Conservation (phyloP, 768 basidiomycete species). For the Postia placenta region DNA sequence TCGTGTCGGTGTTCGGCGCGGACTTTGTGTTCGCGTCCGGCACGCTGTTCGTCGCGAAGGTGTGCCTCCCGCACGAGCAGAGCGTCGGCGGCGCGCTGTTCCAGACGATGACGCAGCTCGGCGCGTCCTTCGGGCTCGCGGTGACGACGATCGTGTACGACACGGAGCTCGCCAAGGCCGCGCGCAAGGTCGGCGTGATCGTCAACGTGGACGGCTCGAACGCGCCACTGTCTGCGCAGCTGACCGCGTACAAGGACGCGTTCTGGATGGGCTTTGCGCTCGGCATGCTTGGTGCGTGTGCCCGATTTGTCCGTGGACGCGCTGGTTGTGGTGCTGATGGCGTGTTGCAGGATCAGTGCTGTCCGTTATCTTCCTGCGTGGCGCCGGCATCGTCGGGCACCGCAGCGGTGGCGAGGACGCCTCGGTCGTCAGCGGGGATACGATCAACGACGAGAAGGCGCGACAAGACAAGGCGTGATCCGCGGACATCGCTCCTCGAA, state of each 20-base stretch:
- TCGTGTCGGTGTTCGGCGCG: constrained; percentile 63
- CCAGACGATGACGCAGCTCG: constrained; percentile 77
- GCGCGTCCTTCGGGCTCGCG: constrained; percentile 64
- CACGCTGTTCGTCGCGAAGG: constrained; percentile 68
- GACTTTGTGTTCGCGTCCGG: constrained; percentile 75
- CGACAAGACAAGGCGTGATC: not conserved
- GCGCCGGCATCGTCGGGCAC: constrained; percentile 37
- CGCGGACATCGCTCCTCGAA: not conserved
- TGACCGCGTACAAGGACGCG: constrained; percentile 55
- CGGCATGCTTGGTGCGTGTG: constrained; percentile 44
- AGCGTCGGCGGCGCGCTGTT: constrained; percentile 71
- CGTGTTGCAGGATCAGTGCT: constrained; percentile 24
- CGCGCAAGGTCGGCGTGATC: constrained; percentile 26
- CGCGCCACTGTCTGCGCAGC: constrained; percentile 30
- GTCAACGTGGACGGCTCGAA: constrained; percentile 22
- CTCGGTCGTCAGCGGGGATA: not conserved
- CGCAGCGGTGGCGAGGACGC: not conserved
- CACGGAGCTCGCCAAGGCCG: constrained; percentile 32
- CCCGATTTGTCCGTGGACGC: not conserved
- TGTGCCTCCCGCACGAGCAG: constrained; percentile 63
- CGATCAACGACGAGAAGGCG: constrained; percentile 2
- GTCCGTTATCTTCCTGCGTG: constrained; percentile 31
- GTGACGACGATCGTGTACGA: constrained; percentile 70
- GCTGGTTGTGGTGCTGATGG: not conserved
- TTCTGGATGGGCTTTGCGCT: constrained; percentile 64